phyloP scores from a whole-genome alignment of 1,284 basidiomycete species.

The Taiwanofungus camphoratus region DNA sequence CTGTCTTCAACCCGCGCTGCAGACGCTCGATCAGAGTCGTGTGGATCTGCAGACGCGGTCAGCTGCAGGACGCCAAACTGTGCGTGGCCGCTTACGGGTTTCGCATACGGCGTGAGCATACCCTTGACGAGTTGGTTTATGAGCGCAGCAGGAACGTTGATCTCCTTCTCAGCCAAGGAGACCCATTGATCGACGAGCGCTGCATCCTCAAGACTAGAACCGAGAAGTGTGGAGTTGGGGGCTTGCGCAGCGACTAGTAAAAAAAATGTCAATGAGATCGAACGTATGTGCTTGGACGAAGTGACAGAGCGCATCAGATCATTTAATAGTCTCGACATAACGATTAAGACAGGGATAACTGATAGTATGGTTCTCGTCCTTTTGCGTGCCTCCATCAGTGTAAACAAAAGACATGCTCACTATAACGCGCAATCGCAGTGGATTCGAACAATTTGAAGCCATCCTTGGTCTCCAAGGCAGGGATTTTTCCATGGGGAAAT shows the following conservation, averaged over 20 bases:
- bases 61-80: background rate
- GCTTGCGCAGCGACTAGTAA: constrained; percentile 65
- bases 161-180: constrained; percentile 57
- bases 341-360: constrained; percentile 66
- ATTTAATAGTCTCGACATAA: constrained; percentile 29
- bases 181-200: constrained; percentile 69
- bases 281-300: background rate
- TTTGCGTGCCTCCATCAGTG: constrained; percentile 9
- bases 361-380: constrained; percentile 35
- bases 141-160: constrained; percentile 28
- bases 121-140: constrained; percentile 32
- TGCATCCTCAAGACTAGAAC: constrained; percentile 46
- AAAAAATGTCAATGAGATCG: constrained; percentile 5
- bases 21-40: constrained; percentile 46
- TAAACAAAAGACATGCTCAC: constrained; percentile 57
- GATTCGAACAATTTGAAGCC: constrained; percentile 81
- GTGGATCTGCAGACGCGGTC: constrained; percentile 45
- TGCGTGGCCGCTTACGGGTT: constrained; percentile 42
- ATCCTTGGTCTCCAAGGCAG: constrained; percentile 73
- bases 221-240: constrained; percentile 64
- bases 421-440: constrained; percentile 79
- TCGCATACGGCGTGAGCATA: constrained; percentile 54
- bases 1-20: constrained; percentile 50
- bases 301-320: constrained; percentile 30
- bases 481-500: constrained; percentile 83